phyloP scores from a whole-genome alignment of 192 early-diverging fungal species.

The Phlyctochytrium planicorne region DNA sequence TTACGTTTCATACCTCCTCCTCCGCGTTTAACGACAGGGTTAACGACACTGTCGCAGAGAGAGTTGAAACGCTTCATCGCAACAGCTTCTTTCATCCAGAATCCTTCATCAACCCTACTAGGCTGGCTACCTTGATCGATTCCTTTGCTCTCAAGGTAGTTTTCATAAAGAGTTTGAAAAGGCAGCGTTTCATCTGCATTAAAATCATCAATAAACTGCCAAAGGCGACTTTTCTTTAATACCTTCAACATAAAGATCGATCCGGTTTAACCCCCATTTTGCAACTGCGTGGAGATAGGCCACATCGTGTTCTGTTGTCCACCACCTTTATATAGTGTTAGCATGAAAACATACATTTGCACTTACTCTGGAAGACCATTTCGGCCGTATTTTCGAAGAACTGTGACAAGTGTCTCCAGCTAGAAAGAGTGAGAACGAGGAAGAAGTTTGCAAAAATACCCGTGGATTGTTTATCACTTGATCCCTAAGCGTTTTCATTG shows the following conservation, averaged over 20 bases:
- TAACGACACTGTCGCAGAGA: slow-evolving; percentile 38
- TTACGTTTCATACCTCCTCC: slow-evolving; percentile 7
- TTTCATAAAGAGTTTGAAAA: slow-evolving; percentile 43
- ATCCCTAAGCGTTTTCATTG: slow-evolving; percentile 68
- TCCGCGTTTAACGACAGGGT: slow-evolving; percentile 27
- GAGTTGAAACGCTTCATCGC: slow-evolving; percentile 46
- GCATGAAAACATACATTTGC: background rate
- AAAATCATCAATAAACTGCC: slow-evolving; percentile 9
- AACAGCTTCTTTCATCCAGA: slow-evolving; percentile 54
- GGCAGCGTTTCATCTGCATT: slow-evolving; percentile 36
- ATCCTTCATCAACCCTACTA: slow-evolving; percentile 44
- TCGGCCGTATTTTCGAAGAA: slow-evolving; percentile 37
- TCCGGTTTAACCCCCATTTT: slow-evolving; percentile 66
- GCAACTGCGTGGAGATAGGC: slow-evolving; percentile 68
- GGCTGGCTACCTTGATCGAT: slow-evolving; percentile 23
- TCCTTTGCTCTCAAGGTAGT: slow-evolving; percentile 39
- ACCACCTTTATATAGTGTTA: slow-evolving; percentile 56
- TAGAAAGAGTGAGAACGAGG: slow-evolving; percentile 2
- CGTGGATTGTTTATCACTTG: slow-evolving; percentile 55
- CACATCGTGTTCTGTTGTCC: slow-evolving; percentile 68
- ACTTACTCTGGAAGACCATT: slow-evolving; percentile 37
- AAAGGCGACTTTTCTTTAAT: too few species aligned
- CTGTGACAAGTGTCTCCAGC: slow-evolving; percentile 34
- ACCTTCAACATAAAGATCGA: slow-evolving; percentile 67
- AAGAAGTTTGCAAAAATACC: slow-evolving; percentile 13